Evolutionary conservation across 805 yeast genomes (phyloP), one percentile per base, ranked within the genome.

Genomic region (Scheffersomyces coipomensis): DNA sequence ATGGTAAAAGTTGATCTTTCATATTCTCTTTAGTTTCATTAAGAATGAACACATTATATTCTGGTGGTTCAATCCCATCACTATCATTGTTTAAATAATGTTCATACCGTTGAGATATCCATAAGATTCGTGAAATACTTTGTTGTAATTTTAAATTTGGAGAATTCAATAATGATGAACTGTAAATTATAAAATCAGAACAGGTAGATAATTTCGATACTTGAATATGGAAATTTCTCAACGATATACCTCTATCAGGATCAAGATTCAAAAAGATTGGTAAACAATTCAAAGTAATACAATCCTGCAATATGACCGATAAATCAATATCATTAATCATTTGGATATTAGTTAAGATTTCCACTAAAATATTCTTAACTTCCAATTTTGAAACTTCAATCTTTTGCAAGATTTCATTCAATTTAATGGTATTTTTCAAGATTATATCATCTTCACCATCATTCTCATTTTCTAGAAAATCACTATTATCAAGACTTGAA

Each of bases 171-270:
- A 12, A 27, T n/a, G 30, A 27, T 27, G 30, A 13, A 13, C 7
- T 8, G 57, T 89, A 91, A n/a, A 90, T 78, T 5, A 88, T 66
- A 36, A 88, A 76, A 53, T 87, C 95, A 0, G 93, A 74, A 8
- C 88, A 69, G 19, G 79, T 69, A 24, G 93, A 85, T 44, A 83
- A 66, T 55, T 88, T 89, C n/a, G 88, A 75, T 15, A 81, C 85
- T 62, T 91, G 98, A 40, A 85, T 79, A 54, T 86, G 88, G 60
- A 89, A 90, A 55, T 90, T 87, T 46, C 97, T 74, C 39, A 89
- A 71, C 3, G 88, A 79, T 5, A 87, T 81, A 3, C 95, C 93
- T 31, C 75, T 68, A 40, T 71, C 78, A 12, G 89, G 91, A 48
- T 85, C 90, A 51, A 81, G 56, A 42, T 76, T 69, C 36, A 73